phyloP scores from a whole-genome alignment of 129 eudicot species.

The Gnaphalium uliginosum region DNA sequence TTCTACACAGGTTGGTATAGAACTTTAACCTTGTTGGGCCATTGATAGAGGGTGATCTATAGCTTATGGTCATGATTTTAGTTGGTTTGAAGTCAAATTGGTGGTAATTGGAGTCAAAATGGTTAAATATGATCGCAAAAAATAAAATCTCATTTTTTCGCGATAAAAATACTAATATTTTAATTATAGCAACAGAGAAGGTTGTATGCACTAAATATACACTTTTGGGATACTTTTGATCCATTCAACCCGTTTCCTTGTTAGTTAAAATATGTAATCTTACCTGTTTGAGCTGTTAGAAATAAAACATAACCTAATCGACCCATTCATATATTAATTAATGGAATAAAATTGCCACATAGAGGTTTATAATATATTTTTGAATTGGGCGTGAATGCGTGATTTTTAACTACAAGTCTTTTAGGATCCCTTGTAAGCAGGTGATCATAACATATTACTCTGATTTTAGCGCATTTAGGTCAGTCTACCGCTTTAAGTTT shows the following conservation, averaged over 20 bases:
- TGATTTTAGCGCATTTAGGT: background rate
- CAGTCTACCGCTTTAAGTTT: background rate
- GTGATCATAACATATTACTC: background rate
- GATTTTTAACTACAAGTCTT: background rate
- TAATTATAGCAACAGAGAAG: background rate
- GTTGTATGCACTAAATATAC: background rate
- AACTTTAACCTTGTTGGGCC: background rate
- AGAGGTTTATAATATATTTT: background rate
- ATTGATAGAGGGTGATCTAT: background rate
- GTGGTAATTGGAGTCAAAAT: background rate
- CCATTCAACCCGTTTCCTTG: background rate
- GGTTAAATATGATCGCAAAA: background rate
- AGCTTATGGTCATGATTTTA: conserved; percentile 1
- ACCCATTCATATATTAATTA: background rate
- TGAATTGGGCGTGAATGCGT: background rate
- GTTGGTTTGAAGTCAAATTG: background rate
- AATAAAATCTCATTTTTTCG: background rate
- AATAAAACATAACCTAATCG: background rate
- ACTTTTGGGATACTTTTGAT: background rate
- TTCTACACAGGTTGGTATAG: background rate
- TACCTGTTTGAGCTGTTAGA: background rate
- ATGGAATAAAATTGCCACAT: background rate
- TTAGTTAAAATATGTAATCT: background rate
- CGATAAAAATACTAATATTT: background rate
- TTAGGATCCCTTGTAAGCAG: background rate